Evolutionary conservation across 371 early-diverging fungal species (phyloP).

Genomic region (Mortierella sp.): DNA sequence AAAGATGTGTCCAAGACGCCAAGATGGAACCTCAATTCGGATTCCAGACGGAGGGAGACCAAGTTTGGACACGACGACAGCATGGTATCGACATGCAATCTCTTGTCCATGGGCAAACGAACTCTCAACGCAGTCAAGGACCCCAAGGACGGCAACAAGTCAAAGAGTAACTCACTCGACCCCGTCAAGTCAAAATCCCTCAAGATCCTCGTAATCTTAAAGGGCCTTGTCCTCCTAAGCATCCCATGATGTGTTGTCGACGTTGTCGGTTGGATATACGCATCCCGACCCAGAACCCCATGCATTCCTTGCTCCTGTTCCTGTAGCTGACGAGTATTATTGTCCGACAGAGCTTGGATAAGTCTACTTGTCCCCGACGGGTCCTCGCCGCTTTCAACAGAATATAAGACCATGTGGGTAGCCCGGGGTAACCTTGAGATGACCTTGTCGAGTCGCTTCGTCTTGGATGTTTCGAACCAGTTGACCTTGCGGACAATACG

Average conservation of each 20-base stretch:
- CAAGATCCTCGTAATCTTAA: background rate
- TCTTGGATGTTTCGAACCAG: background rate
- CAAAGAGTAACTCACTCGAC: too few species aligned
- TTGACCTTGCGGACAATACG: conserved; percentile 6
- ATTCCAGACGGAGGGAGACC: background rate
- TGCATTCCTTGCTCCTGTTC: background rate
- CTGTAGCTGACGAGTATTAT: background rate
- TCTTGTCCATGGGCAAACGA: background rate
- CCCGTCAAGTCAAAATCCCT: background rate
- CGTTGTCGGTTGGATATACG: background rate
- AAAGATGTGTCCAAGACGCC: too few species aligned
- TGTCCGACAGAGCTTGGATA: background rate
- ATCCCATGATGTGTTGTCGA: background rate
- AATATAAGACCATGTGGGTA: background rate
- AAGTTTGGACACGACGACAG: background rate
- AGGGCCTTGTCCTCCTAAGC: background rate
- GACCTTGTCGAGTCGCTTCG: background rate
- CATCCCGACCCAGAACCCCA: background rate
- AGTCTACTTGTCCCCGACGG: background rate
- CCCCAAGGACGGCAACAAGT: background rate
- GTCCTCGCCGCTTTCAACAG: background rate
- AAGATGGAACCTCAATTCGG: background rate
- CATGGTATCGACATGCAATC: background rate
- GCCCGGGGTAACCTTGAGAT: background rate
- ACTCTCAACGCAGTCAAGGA: background rate